Evolutionary conservation across 805 yeast genomes (phyloP).

Genomic region (Pichia ethanolica): DNA sequence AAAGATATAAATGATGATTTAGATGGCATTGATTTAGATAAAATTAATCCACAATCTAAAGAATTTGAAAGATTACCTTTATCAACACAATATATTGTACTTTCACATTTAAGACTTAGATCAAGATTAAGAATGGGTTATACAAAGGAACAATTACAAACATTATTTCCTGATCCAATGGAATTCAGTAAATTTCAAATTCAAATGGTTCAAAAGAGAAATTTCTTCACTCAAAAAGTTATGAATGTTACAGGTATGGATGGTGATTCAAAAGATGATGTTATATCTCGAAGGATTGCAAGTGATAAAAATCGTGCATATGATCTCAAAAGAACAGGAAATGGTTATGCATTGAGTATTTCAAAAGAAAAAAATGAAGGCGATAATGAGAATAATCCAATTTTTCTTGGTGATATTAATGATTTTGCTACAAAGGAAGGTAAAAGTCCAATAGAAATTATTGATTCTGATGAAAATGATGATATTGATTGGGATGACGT

Average conservation of each 20-base stretch:
- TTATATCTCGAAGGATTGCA: constrained; percentile 56
- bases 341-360: constrained; percentile 78
- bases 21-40: constrained; percentile 60
- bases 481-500: constrained; percentile 23
- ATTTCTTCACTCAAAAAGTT: constrained; percentile 78
- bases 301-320: constrained; percentile 78
- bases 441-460: neutral
- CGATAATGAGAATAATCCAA: constrained; percentile 28
- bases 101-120: constrained; percentile 73
- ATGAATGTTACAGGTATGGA: constrained; percentile 82
- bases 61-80: constrained; percentile 74
- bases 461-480: constrained; percentile 8
- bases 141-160: constrained; percentile 77
- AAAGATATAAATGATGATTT: constrained; percentile 51
- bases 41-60: constrained; percentile 75
- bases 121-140: constrained; percentile 95
- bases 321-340: constrained; percentile 63
- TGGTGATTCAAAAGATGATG: constrained; percentile 33
- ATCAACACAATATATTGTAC: constrained; percentile 79
- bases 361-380: constrained; percentile 28
- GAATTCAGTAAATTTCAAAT: constrained; percentile 92
- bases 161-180: constrained; percentile 74
- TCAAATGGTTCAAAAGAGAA: constrained; percentile 85
- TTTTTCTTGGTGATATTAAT: constrained; percentile 7
- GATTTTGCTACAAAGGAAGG: constrained; percentile 1